Percentiles rank a stretch among this genome's conserved stretches.
Evolutionary conservation across 2,329 filamentous ascomycete genomes (phyloP).

Genomic region (Aschersonia sp.): DNA sequence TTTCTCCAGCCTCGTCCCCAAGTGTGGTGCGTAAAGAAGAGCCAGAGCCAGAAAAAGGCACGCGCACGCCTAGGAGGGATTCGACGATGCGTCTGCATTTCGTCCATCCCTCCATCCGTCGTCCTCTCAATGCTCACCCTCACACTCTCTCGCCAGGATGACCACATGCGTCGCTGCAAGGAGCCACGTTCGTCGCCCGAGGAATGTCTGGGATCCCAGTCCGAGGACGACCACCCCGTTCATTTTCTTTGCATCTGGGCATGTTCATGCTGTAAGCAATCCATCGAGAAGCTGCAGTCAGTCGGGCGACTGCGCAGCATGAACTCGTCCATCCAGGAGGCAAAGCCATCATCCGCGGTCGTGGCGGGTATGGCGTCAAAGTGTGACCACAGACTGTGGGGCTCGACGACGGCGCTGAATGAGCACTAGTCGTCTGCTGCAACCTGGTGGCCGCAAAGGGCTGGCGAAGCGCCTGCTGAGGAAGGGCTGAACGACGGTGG

Average conservation of each 20-base stretch:
- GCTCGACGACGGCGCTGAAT: slow-evolving; percentile 1
- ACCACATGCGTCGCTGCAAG: no score
- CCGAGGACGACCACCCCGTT: no score
- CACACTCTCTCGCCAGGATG: no score
- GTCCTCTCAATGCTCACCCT: no score
- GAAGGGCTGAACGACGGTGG: slow-evolving; percentile 4
- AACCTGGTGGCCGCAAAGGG: slow-evolving; percentile 4
- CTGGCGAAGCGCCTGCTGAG: not conserved
- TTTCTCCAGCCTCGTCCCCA: not conserved
- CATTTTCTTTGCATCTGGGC: no score
- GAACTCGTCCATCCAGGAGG: not conserved
- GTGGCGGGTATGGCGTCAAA: slow-evolving; percentile 8
- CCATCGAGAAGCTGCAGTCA: no score
- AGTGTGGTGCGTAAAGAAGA: no score
- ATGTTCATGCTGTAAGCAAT: no score
- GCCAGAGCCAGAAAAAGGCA: no score
- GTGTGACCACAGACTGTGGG: slow-evolving; percentile 2
- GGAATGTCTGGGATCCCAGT: no score
- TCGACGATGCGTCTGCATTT: not conserved
- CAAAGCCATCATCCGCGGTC: not conserved
- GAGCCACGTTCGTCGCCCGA: no score
- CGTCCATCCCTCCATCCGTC: no score
- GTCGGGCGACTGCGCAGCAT: not conserved
- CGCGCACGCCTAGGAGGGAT: not conserved
- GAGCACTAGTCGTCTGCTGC: not conserved